A percentile compares a stretch with the other conserved stretches of the same genome.
phyloP scores from a whole-genome alignment of 116 monocot genomes.

The Cymodocea nodosa region DNA sequence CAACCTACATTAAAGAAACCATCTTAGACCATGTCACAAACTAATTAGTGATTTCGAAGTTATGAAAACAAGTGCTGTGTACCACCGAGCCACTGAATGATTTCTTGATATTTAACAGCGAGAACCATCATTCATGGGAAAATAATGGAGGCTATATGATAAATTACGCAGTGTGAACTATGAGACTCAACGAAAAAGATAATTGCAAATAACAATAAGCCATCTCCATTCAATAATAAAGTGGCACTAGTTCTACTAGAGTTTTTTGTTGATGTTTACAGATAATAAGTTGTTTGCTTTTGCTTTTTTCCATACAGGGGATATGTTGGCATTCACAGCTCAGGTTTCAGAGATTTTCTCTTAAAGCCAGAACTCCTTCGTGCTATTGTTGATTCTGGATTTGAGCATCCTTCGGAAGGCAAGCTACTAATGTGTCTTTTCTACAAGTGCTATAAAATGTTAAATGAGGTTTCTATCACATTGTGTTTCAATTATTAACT shows the following conservation, averaged over 20 bases:
- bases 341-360: slow-evolving; percentile 98
- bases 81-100: too few species aligned
- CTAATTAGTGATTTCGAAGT: too few species aligned
- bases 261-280: background rate
- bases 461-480: background rate
- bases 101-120: too few species aligned
- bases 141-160: too few species aligned
- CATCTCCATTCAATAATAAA: background rate
- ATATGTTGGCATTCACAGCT: slow-evolving; percentile 99
- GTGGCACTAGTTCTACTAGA: background rate
- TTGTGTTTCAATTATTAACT: background rate
- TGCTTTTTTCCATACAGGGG: slow-evolving; percentile 41
- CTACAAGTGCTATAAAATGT: too few species aligned
- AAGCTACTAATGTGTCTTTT: slow-evolving; percentile 9
- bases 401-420: slow-evolving; percentile 99
- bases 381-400: slow-evolving; percentile 96
- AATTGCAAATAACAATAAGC: too few species aligned
- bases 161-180: too few species aligned
- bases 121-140: too few species aligned
- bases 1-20: too few species aligned
- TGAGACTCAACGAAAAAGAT: too few species aligned
- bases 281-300: background rate
- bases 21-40: too few species aligned
- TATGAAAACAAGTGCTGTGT: too few species aligned
- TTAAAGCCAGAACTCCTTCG: slow-evolving; percentile 98